These are phyloP conservation scores for Dalbergia cultrata DNA, from an alignment of 306 rosid species.

Conservation along the genomic window DNA sequence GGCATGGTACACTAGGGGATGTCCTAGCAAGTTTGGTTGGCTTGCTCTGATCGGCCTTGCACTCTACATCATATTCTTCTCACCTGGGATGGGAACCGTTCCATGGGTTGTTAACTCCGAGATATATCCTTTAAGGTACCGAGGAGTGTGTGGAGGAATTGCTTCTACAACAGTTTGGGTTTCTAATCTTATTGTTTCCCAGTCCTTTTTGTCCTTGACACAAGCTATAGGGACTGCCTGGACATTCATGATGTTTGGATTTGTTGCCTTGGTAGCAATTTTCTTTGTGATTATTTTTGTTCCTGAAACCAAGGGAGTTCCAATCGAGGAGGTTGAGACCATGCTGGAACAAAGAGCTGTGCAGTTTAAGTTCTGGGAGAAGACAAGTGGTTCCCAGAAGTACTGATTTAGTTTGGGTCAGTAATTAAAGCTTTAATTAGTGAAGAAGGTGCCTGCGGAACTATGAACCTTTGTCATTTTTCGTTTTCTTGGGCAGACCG, in stretches of 20 bases:
- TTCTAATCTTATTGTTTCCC: slow-evolving; percentile 66
- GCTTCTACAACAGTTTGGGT: slow-evolving; percentile 69
- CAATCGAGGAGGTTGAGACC: slow-evolving; percentile 67
- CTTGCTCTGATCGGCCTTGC: slow-evolving; percentile 59
- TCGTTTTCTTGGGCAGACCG: neutral
- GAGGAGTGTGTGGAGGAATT: slow-evolving; percentile 70
- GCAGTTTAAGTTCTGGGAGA: slow-evolving; percentile 65
- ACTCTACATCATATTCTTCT: slow-evolving; percentile 65
- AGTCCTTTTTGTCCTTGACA: slow-evolving; percentile 60
- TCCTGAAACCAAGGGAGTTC: slow-evolving; percentile 72
- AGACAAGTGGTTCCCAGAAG: neutral
- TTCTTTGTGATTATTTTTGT: slow-evolving; percentile 58
- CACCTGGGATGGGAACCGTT: slow-evolving; percentile 76
- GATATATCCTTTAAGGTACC: slow-evolving; percentile 65
- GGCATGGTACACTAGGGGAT: slow-evolving; percentile 71
- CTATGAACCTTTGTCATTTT: neutral
- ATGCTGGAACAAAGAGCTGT: slow-evolving; percentile 58
- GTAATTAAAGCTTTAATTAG: neutral
- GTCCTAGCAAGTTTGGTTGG: slow-evolving; percentile 70
- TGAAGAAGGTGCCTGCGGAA: neutral
- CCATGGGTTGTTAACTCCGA: slow-evolving; percentile 81
- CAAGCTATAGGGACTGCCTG: slow-evolving; percentile 59
- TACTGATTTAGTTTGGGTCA: neutral
- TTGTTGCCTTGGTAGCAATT: slow-evolving; percentile 49
- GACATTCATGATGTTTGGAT: slow-evolving; percentile 62